These are phyloP conservation scores for Cryoendolithus antarcticus DNA, from an alignment of 2,329 filamentous ascomycete genomes.

Conservation along the genomic window DNA sequence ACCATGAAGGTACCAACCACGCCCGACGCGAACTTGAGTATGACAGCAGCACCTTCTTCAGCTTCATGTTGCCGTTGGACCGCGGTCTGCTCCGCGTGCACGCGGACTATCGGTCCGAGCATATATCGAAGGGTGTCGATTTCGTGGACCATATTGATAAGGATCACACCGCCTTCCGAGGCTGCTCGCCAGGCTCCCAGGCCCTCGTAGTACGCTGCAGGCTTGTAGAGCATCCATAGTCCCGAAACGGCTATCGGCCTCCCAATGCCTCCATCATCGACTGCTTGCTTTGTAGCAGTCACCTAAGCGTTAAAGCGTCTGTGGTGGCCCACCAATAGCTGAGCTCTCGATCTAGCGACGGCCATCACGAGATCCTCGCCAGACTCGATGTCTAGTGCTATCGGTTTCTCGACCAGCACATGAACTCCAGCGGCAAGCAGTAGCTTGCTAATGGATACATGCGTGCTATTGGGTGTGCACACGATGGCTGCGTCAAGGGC, in stretches of 20 bases:
- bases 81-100: conserved; percentile 37
- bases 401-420: conserved; percentile 46
- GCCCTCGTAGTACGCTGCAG: conserved; percentile 37
- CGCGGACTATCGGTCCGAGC: conserved; percentile 39
- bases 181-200: conserved; percentile 37
- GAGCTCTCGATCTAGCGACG: conserved; percentile 19
- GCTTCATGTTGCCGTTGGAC: conserved; percentile 36
- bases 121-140: conserved; percentile 46
- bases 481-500: conserved; percentile 44
- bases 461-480: conserved; percentile 48
- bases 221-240: conserved; percentile 43
- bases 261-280: conserved; percentile 33
- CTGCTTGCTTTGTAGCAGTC: conserved; percentile 34
- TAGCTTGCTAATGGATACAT: conserved; percentile 39
- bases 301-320: conserved; percentile 48
- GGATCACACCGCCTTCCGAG: conserved; percentile 35
- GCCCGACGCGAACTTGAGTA: conserved; percentile 41
- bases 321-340: conserved; percentile 46
- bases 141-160: conserved; percentile 51
- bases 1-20: conserved; percentile 46
- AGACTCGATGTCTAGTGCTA: conserved; percentile 31
- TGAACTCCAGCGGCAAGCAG: conserved; percentile 39
- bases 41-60: conserved; percentile 45
- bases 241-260: conserved; percentile 40
- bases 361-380: conserved; percentile 23